Evolutionary conservation across 768 basidiomycete genomes (phyloP).

Genomic region (Cyathus striatus): DNA sequence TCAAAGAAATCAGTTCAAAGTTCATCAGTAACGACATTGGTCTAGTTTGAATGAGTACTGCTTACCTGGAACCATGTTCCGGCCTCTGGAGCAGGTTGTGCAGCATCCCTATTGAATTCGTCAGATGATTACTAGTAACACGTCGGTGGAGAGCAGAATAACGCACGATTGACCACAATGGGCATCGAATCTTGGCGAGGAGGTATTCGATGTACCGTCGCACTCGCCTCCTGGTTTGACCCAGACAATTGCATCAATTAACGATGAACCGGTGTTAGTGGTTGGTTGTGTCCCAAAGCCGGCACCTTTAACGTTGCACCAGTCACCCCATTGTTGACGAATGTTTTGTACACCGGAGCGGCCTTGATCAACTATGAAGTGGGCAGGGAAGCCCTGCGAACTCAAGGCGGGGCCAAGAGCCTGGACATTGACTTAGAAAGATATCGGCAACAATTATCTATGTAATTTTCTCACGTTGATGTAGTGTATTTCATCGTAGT

Average conservation of each 20-base stretch:
- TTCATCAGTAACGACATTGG: not conserved
- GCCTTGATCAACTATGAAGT: conserved; percentile 66
- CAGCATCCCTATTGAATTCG: conserved; percentile 36
- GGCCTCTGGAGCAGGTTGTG: conserved; percentile 53
- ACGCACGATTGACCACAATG: conserved; percentile 43
- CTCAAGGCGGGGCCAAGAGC: conserved; percentile 44
- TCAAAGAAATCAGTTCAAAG: not conserved
- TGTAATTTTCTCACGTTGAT: conserved; percentile 33
- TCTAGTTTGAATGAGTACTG: too few relatives aligned
- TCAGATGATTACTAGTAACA: not conserved
- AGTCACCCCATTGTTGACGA: conserved; percentile 58
- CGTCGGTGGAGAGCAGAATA: not conserved
- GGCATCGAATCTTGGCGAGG: conserved; percentile 46
- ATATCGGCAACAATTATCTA: too few relatives aligned
- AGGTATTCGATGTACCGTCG: conserved; percentile 56
- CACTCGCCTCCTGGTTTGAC: conserved; percentile 67
- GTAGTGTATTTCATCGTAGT: conserved; percentile 60
- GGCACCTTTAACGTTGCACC: conserved; percentile 63
- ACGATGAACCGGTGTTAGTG: conserved; percentile 43
- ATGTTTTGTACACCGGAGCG: conserved; percentile 61
- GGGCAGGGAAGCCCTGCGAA: conserved; percentile 44
- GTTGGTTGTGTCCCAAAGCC: conserved; percentile 62
- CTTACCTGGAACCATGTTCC: conserved; percentile 60
- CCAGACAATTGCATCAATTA: conserved; percentile 62
- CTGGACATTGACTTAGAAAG: conserved; percentile 17